Evolutionary conservation across 23 red algal genomes (phyloP), one percentile per base, ranked within the genome.

Genomic region (Gracilaria domingensis): DNA sequence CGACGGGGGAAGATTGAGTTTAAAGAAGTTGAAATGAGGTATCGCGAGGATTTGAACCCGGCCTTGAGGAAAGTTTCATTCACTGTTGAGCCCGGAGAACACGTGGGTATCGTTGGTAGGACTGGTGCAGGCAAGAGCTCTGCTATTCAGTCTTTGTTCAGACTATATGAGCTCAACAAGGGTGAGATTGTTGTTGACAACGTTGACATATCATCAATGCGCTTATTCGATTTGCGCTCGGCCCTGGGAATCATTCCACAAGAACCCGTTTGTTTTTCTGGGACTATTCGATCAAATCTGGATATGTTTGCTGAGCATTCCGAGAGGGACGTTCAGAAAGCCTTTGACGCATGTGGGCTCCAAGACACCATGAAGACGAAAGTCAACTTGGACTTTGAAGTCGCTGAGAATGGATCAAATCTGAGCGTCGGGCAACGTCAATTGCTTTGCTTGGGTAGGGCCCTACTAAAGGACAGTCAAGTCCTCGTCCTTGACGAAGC

Each of bases 111-210:
- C 81, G 92, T 95, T 38, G 96, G 96, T n/a, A 55, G 96, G 8
- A 98, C 96, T 40, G 96, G 96, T 30, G 96, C 96, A 14, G 96
- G 96, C 23, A 98, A 98, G 78, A 87, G 79, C 35, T 87, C 87
- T 42, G 89, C 94, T 8, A 85, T 98, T 42, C 74, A 87, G 34
- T 93, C 70, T 30, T 49, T 98, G 12, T 92, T 98, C 53, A 79
- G 96, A 50, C 42, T 98, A 2, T 81, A 89, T 28, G 90, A 93
- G 55, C 81, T 94, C 26, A 80, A 78, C 44, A 64, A 76, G 18
- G 96, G 96, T 32, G 66, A 38, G 26, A 95, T 98, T 45, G 30
- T 95, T 23, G 88, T 98, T 26, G 96, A 98, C 78, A 92, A 79
- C 14, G 49, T 83, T 13, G 88, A 95, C 56, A 92, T 95, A 58